phyloP scores from a whole-genome alignment of 768 basidiomycete genomes.

The Suillus lakei region DNA sequence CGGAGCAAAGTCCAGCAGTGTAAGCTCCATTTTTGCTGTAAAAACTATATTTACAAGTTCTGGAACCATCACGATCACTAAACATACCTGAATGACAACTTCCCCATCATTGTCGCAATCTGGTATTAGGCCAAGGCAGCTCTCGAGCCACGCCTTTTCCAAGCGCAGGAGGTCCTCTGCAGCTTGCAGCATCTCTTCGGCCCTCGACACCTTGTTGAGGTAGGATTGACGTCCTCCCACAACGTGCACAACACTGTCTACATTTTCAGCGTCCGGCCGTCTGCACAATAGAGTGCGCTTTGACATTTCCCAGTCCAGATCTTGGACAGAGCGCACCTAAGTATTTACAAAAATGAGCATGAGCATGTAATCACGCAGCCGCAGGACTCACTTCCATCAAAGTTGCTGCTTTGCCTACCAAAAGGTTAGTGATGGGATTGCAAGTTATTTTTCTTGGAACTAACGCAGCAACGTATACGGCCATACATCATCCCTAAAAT shows the following conservation, averaged over 20 bases:
- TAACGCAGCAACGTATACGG: slow-evolving; percentile 70
- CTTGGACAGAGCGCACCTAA: slow-evolving; percentile 73
- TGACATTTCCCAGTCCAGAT: slow-evolving; percentile 66
- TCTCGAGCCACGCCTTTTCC: slow-evolving; percentile 82
- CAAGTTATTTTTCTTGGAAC: slow-evolving; percentile 28
- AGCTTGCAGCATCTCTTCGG: slow-evolving; percentile 60
- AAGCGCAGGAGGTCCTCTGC: slow-evolving; percentile 68
- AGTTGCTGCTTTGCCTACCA: slow-evolving; percentile 66
- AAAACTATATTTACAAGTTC: slow-evolving; percentile 1
- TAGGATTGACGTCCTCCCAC: slow-evolving; percentile 85
- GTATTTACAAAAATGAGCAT: slow-evolving; percentile 6
- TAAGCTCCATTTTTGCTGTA: slow-evolving; percentile 78
- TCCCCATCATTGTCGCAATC: slow-evolving; percentile 74
- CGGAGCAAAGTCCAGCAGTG: slow-evolving; percentile 81
- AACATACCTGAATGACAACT: slow-evolving; percentile 83
- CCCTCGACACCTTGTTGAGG: slow-evolving; percentile 55
- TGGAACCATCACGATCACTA: slow-evolving; percentile 6
- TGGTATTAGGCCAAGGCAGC: slow-evolving; percentile 77
- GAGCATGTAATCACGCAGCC: not conserved
- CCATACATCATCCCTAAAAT: slow-evolving; percentile 81
- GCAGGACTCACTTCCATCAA: slow-evolving; percentile 65
- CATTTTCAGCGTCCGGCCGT: slow-evolving; percentile 32
- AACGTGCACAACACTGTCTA: slow-evolving; percentile 52
- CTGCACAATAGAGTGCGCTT: slow-evolving; percentile 50
- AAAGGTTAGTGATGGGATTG: slow-evolving; percentile 17